These are phyloP conservation scores for Geotrichum carabidarum DNA, from an alignment of 1,139 yeast species.

Conservation along the genomic window DNA sequence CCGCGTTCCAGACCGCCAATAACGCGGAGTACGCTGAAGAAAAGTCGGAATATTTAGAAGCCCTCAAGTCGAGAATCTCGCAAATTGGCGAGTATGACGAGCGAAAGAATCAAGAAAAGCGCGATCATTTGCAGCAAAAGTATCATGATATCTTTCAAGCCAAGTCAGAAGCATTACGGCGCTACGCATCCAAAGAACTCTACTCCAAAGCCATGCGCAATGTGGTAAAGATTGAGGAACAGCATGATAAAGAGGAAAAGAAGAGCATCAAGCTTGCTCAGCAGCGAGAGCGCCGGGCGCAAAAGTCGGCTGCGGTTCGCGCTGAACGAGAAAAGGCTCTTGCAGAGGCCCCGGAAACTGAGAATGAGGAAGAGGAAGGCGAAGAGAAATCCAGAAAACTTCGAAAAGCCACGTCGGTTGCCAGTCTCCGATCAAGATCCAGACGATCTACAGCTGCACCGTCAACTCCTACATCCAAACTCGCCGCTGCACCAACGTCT, in stretches of 20 bases:
- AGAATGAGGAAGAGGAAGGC: constrained; percentile 18
- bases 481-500: neutral
- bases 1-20: constrained; percentile 22
- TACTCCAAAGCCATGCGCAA: constrained; percentile 28
- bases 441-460: neutral
- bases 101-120: constrained; percentile 19
- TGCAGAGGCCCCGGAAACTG: constrained; percentile 1
- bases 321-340: constrained; percentile 1
- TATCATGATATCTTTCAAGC: constrained; percentile 21
- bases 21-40: constrained; percentile 23
- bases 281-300: constrained; percentile 16
- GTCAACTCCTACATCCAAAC: neutral
- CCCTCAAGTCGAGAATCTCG: constrained; percentile 21
- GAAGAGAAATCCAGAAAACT: constrained; percentile 17
- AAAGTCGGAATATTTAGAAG: constrained; percentile 25
- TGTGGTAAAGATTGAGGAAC: constrained; percentile 25
- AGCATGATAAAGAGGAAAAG: constrained; percentile 22
- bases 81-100: constrained; percentile 19
- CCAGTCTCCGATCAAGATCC: neutral
- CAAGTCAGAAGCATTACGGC: constrained; percentile 25
- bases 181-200: constrained; percentile 26
- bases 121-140: constrained; percentile 19
- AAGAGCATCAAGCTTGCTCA: constrained; percentile 14
- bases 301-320: constrained; percentile 18
- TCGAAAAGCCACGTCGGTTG: neutral